A percentile compares a stretch with the other conserved stretches of the same genome.
These are phyloP conservation scores for Dictyostelium discoideum DNA, from an alignment of 78 protist genomes.

Conservation along the genomic window DNA sequence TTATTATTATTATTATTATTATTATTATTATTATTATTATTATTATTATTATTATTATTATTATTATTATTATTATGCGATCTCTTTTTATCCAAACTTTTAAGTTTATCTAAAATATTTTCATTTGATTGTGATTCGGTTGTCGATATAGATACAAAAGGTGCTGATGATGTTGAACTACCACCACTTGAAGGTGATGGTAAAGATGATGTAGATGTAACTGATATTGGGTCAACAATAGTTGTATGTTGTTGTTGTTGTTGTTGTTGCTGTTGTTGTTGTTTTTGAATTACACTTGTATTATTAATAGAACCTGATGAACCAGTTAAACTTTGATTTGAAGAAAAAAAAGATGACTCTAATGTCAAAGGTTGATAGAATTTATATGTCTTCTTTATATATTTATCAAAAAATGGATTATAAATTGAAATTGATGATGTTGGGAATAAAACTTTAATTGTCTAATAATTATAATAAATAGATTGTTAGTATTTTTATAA, in stretches of 20 bases:
- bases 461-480: not conserved
- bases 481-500: no score
- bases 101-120: conserved; percentile 30
- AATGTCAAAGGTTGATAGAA: conserved; percentile 39
- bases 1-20: not conserved
- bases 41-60: not conserved
- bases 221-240: conserved; percentile 4
- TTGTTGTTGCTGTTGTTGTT: not conserved
- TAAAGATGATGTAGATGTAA: not conserved
- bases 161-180: not conserved
- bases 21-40: not conserved
- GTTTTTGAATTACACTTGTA: not conserved
- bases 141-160: conserved; percentile 38
- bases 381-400: not conserved
- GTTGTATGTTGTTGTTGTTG: not conserved
- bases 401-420: conserved; percentile 63
- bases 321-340: not conserved
- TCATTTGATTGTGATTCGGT: not conserved
- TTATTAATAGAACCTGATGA: not conserved
- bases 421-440: conserved; percentile 53
- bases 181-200: not conserved
- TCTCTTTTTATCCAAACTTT: conserved; percentile 23
- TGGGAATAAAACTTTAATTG: conserved; percentile 51
- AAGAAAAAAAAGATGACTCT: conserved; percentile 35
- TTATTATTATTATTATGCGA: not conserved